Percentiles rank a stretch among this genome's conserved stretches.
These are phyloP conservation scores for Exserohilum rostratum DNA, from an alignment of 2,329 filamentous ascomycete species.

Conservation along the genomic window DNA sequence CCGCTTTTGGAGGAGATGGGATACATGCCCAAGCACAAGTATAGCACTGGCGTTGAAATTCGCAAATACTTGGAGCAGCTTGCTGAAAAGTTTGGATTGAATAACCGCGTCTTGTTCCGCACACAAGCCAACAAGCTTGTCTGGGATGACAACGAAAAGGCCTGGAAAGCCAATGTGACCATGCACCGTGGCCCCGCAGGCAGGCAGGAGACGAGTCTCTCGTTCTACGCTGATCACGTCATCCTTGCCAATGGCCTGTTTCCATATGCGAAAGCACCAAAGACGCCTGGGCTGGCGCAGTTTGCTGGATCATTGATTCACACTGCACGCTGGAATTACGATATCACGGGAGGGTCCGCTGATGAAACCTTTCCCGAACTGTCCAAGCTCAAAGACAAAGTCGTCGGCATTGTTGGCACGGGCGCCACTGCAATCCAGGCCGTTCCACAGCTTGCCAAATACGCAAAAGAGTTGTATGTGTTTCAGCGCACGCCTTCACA, in stretches of 20 bases:
- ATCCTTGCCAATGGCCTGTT: constrained; percentile 50
- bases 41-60: constrained; percentile 53
- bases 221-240: constrained; percentile 46
- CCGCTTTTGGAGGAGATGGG: constrained; percentile 65
- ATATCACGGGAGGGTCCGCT: constrained; percentile 48
- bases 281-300: constrained; percentile 46
- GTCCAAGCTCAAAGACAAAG: constrained; percentile 45
- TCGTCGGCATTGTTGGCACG: constrained; percentile 53
- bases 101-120: constrained; percentile 54
- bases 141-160: constrained; percentile 53
- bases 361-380: constrained; percentile 32
- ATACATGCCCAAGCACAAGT: constrained; percentile 60
- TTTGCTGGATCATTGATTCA: constrained; percentile 53
- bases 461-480: constrained; percentile 47
- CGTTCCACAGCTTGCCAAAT: constrained; percentile 50
- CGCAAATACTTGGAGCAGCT: constrained; percentile 46
- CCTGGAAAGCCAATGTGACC: constrained; percentile 40
- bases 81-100: constrained; percentile 36
- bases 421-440: constrained; percentile 53
- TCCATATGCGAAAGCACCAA: constrained; percentile 54
- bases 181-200: constrained; percentile 24
- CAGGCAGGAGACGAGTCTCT: constrained; percentile 5
- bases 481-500: constrained; percentile 54
- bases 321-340: constrained; percentile 53
- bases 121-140: constrained; percentile 42